Conservation (phyloP, 2,329 filamentous ascomycete species). For the Neocatenulostroma microsporum region DNA sequence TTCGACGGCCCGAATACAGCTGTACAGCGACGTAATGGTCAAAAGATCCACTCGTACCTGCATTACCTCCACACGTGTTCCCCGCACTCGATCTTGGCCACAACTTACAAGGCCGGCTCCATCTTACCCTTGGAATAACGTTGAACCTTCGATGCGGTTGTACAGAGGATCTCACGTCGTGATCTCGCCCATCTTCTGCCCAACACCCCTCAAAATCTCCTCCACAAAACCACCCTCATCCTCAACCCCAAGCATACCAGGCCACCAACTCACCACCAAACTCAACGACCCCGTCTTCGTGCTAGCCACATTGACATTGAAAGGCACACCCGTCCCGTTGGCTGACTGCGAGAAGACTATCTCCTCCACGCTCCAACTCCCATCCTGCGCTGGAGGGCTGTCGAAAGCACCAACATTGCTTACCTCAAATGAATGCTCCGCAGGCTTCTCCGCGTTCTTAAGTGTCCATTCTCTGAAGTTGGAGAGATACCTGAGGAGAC, state of each 20-base stretch:
- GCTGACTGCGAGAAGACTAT: slow-evolving; percentile 42
- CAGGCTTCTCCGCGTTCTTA: slow-evolving; percentile 31
- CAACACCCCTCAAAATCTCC: slow-evolving; percentile 14
- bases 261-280: slow-evolving; percentile 37
- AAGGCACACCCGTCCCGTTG: slow-evolving; percentile 30
- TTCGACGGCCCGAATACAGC: too few species aligned
- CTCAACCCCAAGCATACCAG: slow-evolving; percentile 34
- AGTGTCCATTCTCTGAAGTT: slow-evolving; percentile 35
- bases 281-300: slow-evolving; percentile 34
- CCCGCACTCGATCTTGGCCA: too few species aligned
- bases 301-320: slow-evolving; percentile 38
- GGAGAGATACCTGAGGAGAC: slow-evolving; percentile 36
- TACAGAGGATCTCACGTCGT: too few species aligned
- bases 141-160: too few species aligned
- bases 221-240: slow-evolving; percentile 26
- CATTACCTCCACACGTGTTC: too few species aligned
- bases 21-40: too few species aligned
- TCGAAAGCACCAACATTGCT: slow-evolving; percentile 40
- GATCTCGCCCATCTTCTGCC: too few species aligned
- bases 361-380: slow-evolving; percentile 22
- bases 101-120: too few species aligned
- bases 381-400: background rate
- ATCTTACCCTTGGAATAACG: too few species aligned
- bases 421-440: slow-evolving; percentile 39
- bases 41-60: too few species aligned